Evolutionary conservation across 1,284 basidiomycete species (phyloP), one percentile per base, ranked within the genome.

Genomic region (Chiua sp.): DNA sequence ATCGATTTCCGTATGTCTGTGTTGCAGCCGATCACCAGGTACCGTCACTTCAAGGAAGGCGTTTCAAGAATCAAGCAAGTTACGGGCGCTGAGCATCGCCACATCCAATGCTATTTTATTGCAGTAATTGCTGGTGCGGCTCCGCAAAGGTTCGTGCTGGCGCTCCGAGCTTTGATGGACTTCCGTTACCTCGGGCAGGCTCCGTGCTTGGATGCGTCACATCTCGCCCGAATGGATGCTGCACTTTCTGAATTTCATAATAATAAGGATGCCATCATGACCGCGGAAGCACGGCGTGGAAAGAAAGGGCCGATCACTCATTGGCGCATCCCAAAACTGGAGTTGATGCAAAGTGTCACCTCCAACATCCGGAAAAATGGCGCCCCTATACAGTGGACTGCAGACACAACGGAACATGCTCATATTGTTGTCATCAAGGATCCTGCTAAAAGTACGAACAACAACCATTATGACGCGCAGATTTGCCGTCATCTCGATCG

Each of bases 301-400:
- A 33, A 59, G 47, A 2, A 52, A 50, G 8, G 30, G 44, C 2
- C 57, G 55, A 2, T 35, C 7, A 18, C 32, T 11, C 8, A 65
- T 37, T 65, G 59, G 33, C 51, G 57, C 7, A 61, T 65, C 7
- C 56, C 44, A 2, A 64, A 61, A 26, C 47, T 26, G 26, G 26
- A 26, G 26, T 26, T 26, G 26, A 26, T 26, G 26, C 26, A 26
- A 26, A 26, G 26, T 26, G 26, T 64, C 18, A 20, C 46, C 8
- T 2, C 5, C 2, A 37, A 50, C 6, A 59, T 61, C 30, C 33
- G 2, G 2, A 28, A 48, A 15, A 53, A 56, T 4, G 30, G 63
- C 1, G 7, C 22, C 3, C 55, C 57, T 11, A 37, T 51, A 3
- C 64, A 65, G 44, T 65, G 55, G 13, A 56, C 55, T 11, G 46